phyloP scores from a whole-genome alignment of 148 eudicot species.

The Camellia granthamiana region DNA sequence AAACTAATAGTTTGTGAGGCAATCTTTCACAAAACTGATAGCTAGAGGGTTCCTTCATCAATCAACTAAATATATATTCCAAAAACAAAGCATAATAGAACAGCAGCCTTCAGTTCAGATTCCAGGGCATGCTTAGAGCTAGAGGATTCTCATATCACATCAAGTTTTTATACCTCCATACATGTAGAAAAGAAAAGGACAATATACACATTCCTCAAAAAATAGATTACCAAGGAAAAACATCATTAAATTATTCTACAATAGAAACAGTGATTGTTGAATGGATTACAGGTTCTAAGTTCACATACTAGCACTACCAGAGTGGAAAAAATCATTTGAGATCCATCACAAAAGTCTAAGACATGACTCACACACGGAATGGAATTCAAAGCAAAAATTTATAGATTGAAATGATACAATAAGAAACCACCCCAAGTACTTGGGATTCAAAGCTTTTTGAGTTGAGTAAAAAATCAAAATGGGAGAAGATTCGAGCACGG shows the following conservation, averaged over 20 bases:
- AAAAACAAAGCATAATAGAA: not conserved
- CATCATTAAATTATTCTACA: not conserved
- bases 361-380: not conserved
- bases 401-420: not conserved
- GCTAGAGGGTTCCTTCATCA: not conserved
- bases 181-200: not conserved
- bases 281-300: not conserved
- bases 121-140: not conserved
- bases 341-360: not conserved
- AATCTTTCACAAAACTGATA: not conserved
- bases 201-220: not conserved
- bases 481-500: not conserved
- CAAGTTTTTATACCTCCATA: not conserved
- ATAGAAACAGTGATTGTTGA: not conserved
- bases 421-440: not conserved
- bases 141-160: not conserved
- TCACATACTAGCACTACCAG: not conserved
- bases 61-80: not conserved
- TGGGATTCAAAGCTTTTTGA: not conserved
- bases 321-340: conserved; percentile 3
- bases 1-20: not conserved
- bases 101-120: not conserved
- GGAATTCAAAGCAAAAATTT: not conserved
- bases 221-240: not conserved
- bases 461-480: not conserved